These are phyloP conservation scores for Starmerella asiatica DNA, from an alignment of 805 yeast species.

Conservation along the genomic window DNA sequence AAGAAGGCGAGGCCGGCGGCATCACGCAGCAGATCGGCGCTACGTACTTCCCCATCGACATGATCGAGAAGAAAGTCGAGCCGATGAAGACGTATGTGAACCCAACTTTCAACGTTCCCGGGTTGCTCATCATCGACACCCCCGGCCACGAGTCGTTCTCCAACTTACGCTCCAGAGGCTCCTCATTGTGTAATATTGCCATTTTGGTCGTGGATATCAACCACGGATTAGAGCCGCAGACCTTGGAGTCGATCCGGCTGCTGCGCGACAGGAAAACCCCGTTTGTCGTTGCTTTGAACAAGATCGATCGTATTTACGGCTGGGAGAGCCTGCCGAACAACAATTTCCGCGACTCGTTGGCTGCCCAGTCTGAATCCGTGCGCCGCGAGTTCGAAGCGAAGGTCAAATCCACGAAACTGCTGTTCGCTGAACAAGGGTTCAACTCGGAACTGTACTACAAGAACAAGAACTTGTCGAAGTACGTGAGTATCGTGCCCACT, in stretches of 20 bases:
- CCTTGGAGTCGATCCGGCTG: slow-evolving; percentile 81
- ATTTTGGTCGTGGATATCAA: slow-evolving; percentile 94
- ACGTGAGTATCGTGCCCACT: slow-evolving; percentile 93
- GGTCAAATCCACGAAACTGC: slow-evolving; percentile 69
- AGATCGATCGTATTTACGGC: slow-evolving; percentile 92
- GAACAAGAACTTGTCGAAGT: slow-evolving; percentile 84
- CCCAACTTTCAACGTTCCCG: slow-evolving; percentile 81
- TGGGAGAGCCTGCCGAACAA: slow-evolving; percentile 88
- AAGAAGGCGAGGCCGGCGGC: slow-evolving; percentile 99
- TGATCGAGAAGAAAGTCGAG: slow-evolving; percentile 79
- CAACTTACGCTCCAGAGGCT: slow-evolving; percentile 95
- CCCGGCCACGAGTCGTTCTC: slow-evolving; percentile 99
- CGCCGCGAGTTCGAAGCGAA: slow-evolving; percentile 87
- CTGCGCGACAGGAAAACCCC: slow-evolving; percentile 97
- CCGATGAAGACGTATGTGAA: slow-evolving; percentile 82
- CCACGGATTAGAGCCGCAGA: slow-evolving; percentile 99
- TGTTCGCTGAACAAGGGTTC: slow-evolving; percentile 94
- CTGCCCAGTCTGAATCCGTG: slow-evolving; percentile 69
- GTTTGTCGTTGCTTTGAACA: slow-evolving; percentile 90
- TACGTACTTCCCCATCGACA: slow-evolving; percentile 94
- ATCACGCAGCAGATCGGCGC: slow-evolving; percentile 99
- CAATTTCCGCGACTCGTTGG: slow-evolving; percentile 87
- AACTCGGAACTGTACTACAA: slow-evolving; percentile 94
- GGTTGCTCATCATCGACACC: slow-evolving; percentile 89
- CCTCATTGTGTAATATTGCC: slow-evolving; percentile 97